phyloP scores from a whole-genome alignment of 2,329 filamentous ascomycete genomes.

The Arthroderma uncinatum region DNA sequence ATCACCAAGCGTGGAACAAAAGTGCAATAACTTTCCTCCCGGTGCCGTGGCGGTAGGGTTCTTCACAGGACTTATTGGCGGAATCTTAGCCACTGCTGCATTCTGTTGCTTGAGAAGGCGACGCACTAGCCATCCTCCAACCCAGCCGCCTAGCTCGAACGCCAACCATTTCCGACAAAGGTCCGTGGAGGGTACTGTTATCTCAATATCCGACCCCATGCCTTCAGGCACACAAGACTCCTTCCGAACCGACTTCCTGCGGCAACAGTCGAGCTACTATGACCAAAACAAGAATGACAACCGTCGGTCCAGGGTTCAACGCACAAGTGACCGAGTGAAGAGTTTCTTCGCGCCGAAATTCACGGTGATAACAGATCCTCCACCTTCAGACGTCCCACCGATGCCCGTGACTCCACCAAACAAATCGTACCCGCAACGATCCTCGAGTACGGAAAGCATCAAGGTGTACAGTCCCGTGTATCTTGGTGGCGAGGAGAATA shows the following conservation, averaged over 20 bases:
- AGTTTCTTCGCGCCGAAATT: constrained; percentile 26
- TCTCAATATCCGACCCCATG: constrained; percentile 36
- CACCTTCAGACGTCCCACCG: constrained; percentile 13
- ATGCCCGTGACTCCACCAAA: constrained; percentile 24
- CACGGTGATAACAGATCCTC: constrained; percentile 18
- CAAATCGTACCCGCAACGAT: constrained; percentile 17
- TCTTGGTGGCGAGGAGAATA: constrained; percentile 12
- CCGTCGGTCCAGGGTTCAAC: constrained; percentile 22
- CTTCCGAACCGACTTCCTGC: constrained; percentile 36
- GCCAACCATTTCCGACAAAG: constrained; percentile 22
- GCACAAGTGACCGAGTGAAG: constrained; percentile 28
- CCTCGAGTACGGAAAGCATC: constrained; percentile 36
- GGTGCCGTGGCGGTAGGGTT: constrained; percentile 36
- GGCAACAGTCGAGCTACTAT: constrained; percentile 22
- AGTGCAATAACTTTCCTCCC: constrained; percentile 32
- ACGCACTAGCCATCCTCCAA: neutral
- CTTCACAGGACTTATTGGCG: constrained; percentile 36
- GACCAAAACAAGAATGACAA: constrained; percentile 12
- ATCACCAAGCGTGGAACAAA: constrained; percentile 16
- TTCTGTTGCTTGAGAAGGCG: constrained; percentile 33
- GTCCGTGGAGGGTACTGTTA: constrained; percentile 24
- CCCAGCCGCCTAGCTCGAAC: neutral
- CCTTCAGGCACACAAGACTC: constrained; percentile 30
- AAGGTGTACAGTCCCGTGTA: constrained; percentile 36
- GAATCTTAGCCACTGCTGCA: constrained; percentile 43